phyloP scores from a whole-genome alignment of 176 grass and related monocot species.

The Musa itinerans region DNA sequence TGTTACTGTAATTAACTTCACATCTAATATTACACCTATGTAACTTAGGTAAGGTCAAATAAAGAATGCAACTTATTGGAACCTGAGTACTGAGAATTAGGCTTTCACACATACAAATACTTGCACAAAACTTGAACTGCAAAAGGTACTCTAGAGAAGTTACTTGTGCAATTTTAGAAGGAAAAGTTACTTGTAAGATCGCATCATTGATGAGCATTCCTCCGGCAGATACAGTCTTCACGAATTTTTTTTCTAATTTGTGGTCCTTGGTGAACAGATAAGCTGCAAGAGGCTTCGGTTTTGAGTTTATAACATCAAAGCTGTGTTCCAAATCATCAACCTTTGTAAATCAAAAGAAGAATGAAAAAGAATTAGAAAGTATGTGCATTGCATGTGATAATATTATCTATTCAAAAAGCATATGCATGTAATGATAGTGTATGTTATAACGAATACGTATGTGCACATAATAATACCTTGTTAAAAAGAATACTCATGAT shows the following conservation, averaged over 20 bases:
- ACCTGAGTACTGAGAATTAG: no score
- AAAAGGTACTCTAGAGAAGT: neutral
- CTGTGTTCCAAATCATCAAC: constrained; percentile 77
- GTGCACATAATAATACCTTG: no score
- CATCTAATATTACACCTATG: no score
- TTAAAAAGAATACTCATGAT: no score
- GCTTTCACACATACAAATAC: no score
- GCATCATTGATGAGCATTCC: constrained; percentile 74
- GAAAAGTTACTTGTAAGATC: constrained; percentile 58
- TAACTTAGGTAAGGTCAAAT: no score
- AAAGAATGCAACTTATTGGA: no score
- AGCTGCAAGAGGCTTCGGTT: constrained; percentile 67
- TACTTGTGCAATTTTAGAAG: neutral
- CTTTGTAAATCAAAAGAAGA: constrained; percentile 11
- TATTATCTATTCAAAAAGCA: neutral
- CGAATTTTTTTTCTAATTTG: constrained; percentile 58
- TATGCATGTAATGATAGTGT: neutral
- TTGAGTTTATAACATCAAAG: constrained; percentile 51
- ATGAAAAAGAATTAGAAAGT: neutral
- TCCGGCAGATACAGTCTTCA: constrained; percentile 52
- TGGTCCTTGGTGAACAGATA: constrained; percentile 89
- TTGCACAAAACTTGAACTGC: no score
- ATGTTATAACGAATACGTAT: no score
- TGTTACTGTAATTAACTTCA: no score
- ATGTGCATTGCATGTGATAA: neutral